A percentile compares a stretch with the other conserved stretches of the same genome.
Evolutionary conservation across 1,284 basidiomycete species (phyloP).

Genomic region (Sphagnurus paluster): DNA sequence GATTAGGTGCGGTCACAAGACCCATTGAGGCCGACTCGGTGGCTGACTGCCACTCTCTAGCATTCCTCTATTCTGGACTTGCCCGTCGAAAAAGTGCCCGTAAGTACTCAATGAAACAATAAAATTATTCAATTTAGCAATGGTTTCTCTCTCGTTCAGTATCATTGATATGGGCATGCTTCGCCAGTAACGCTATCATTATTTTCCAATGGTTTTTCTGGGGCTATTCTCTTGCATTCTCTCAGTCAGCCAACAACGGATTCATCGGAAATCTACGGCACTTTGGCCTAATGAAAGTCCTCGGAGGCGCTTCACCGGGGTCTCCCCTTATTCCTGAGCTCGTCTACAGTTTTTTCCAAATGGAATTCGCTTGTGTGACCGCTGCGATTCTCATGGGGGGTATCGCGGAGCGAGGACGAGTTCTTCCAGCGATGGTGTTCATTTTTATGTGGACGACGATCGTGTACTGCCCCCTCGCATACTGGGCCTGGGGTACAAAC

Average conservation of each 20-base stretch:
- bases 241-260: constrained; percentile 70
- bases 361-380: constrained; percentile 84
- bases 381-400: constrained; percentile 75
- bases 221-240: constrained; percentile 86
- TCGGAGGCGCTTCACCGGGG: constrained; percentile 76
- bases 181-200: constrained; percentile 73
- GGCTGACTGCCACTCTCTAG: constrained; percentile 30
- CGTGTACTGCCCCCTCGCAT: constrained; percentile 76
- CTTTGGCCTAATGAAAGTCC: constrained; percentile 72
- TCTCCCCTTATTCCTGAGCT: constrained; percentile 71
- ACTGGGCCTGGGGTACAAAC: constrained; percentile 40
- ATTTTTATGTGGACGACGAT: constrained; percentile 86
- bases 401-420: constrained; percentile 88
- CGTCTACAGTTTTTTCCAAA: constrained; percentile 86
- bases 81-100: constrained; percentile 72
- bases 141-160: constrained; percentile 31
- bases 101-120: constrained; percentile 23
- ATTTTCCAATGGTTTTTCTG: constrained; percentile 92
- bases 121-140: background rate
- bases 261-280: constrained; percentile 80
- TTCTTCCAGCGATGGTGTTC: constrained; percentile 87
- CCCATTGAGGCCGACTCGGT: constrained; percentile 5
- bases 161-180: constrained; percentile 69
- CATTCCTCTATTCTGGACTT: constrained; percentile 88
- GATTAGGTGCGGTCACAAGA: constrained; percentile 49